A percentile compares a stretch with the other conserved stretches of the same genome.
Evolutionary conservation across 139 green algal species (phyloP).

Genomic region (Micractinium conductrix): DNA sequence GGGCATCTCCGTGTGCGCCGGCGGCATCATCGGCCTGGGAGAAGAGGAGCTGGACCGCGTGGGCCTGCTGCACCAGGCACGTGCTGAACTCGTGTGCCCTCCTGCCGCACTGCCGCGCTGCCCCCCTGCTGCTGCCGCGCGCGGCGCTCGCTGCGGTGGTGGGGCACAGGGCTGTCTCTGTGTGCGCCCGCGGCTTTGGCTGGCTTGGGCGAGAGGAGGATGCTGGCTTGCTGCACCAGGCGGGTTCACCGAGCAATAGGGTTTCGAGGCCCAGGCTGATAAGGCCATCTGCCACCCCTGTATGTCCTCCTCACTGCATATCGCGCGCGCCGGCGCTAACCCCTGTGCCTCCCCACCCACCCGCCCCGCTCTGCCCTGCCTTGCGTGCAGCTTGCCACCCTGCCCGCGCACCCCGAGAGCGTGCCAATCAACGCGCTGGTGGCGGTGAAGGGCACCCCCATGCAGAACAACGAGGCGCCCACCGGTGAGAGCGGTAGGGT

Average conservation of each 20-base stretch:
- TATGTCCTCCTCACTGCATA: too few species aligned
- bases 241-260: too few species aligned
- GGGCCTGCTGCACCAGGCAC: constrained; percentile 79
- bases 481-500: constrained; percentile 15
- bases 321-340: too few species aligned
- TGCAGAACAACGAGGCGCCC: constrained; percentile 60
- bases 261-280: too few species aligned
- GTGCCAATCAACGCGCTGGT: constrained; percentile 98
- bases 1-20: constrained; percentile 96
- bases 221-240: neutral
- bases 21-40: constrained; percentile 94
- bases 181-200: too few species aligned
- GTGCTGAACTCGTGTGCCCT: too few species aligned
- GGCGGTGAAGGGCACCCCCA: constrained; percentile 90
- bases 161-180: too few species aligned
- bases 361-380: neutral
- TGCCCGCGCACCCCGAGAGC: constrained; percentile 95
- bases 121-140: too few species aligned
- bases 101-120: too few species aligned
- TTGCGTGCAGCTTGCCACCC: constrained; percentile 84
- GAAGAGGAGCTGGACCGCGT: constrained; percentile 87
- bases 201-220: too few species aligned
- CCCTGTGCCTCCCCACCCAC: neutral
- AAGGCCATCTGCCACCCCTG: too few species aligned
- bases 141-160: too few species aligned